Conservation (phyloP, 805 yeast genomes). For the Starmerella bombi region DNA sequence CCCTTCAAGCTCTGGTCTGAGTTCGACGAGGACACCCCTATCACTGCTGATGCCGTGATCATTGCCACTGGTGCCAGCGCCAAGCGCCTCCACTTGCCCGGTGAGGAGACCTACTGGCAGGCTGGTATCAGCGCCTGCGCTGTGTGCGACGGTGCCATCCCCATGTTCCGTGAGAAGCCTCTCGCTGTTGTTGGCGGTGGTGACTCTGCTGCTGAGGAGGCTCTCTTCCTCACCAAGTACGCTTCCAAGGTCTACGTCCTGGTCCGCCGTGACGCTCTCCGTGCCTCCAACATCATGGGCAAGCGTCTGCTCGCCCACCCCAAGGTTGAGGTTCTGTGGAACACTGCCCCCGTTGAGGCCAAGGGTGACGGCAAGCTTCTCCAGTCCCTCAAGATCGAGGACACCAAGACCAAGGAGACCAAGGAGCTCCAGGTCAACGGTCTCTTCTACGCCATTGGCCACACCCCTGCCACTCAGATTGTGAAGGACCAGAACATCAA, state of each 20-base stretch:
- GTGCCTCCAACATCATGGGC: slow-evolving; percentile 96
- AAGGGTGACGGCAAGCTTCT: slow-evolving; percentile 87
- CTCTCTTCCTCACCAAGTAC: slow-evolving; percentile 88
- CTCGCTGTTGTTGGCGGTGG: slow-evolving; percentile 98
- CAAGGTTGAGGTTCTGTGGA: slow-evolving; percentile 80
- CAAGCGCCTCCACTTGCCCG: slow-evolving; percentile 82
- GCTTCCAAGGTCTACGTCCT: slow-evolving; percentile 90
- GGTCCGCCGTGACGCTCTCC: slow-evolving; percentile 84
- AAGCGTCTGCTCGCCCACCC: slow-evolving; percentile 74
- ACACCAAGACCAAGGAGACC: slow-evolving; percentile 58
- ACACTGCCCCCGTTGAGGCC: slow-evolving; percentile 76
- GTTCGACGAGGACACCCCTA: slow-evolving; percentile 79
- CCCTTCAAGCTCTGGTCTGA: slow-evolving; percentile 98
- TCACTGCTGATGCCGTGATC: slow-evolving; percentile 79
- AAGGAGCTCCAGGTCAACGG: slow-evolving; percentile 71
- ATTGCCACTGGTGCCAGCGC: slow-evolving; percentile 98
- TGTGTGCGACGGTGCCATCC: slow-evolving; percentile 99
- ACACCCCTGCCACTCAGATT: slow-evolving; percentile 82
- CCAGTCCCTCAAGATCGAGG: slow-evolving; percentile 47
- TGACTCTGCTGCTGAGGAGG: slow-evolving; percentile 99
- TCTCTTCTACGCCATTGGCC: slow-evolving; percentile 95
- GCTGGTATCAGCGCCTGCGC: slow-evolving; percentile 99
- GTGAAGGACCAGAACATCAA: slow-evolving; percentile 58
- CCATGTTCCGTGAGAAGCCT: slow-evolving; percentile 95
- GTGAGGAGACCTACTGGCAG: slow-evolving; percentile 98